Conservation (phyloP, 768 basidiomycete genomes). For the Tylopilus cervinicoccineus region DNA sequence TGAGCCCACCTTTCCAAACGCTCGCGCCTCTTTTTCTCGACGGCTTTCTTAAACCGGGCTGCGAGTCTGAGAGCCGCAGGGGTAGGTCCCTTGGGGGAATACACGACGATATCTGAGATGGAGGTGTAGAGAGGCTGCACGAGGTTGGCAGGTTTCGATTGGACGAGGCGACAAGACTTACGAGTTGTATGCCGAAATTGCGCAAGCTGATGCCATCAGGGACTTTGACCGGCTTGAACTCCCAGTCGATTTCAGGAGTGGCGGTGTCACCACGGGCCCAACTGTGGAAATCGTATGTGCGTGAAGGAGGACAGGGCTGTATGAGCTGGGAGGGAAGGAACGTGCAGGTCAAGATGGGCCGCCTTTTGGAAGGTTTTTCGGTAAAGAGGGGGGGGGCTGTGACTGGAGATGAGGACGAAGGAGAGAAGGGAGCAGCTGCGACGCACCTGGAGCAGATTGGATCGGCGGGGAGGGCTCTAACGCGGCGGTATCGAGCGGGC, state of each 20-base stretch:
- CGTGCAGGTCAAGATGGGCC: slow-evolving; percentile 46
- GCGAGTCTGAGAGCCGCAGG: slow-evolving; percentile 58
- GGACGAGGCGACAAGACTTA: slow-evolving; percentile 38
- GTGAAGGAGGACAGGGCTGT: slow-evolving; percentile 22
- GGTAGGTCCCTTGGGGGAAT: slow-evolving; percentile 65
- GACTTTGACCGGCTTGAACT: slow-evolving; percentile 67
- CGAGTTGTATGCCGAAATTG: slow-evolving; percentile 88
- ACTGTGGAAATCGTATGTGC: slow-evolving; percentile 16
- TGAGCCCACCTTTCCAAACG: slow-evolving; percentile 29
- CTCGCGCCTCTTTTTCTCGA: slow-evolving; percentile 55
- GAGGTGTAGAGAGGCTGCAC: slow-evolving; percentile 76
- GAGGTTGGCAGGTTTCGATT: slow-evolving; percentile 6
- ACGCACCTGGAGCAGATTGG: slow-evolving; percentile 4
- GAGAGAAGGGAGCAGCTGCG: not conserved
- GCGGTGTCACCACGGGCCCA: slow-evolving; percentile 17
- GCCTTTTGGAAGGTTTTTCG: slow-evolving; percentile 14
- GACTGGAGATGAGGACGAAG: slow-evolving; percentile 2
- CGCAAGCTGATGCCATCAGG: slow-evolving; percentile 81
- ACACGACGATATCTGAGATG: slow-evolving; percentile 86
- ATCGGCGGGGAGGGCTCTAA: slow-evolving; percentile 2
- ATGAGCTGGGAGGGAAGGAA: slow-evolving; percentile 48
- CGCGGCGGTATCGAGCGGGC: not conserved
- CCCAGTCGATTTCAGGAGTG: slow-evolving; percentile 39
- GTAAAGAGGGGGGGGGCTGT: slow-evolving; percentile 6
- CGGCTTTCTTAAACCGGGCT: slow-evolving; percentile 59